Base-by-base conservation (phyloP, 176 grass and related monocot species). In the Aegilops longissima region DNA sequence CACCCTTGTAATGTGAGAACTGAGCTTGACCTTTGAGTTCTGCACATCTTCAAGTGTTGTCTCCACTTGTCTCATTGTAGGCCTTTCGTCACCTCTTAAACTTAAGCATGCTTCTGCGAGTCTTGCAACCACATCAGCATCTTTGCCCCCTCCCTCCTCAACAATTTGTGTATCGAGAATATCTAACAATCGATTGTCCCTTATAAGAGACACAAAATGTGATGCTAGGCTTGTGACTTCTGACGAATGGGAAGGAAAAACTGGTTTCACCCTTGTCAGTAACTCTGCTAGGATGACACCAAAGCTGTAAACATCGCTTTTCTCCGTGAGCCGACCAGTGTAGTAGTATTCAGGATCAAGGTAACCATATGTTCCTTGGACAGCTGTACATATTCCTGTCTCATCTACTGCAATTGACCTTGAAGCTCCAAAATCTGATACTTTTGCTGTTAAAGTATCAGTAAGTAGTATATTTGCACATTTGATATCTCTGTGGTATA, bases 401-500 rank as follows among this genome's bases (percentile, higher is more conserved):
- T 80, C 87, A 12, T 89, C 58, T 24, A 74, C 44, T 56, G 87
- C 71, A 21, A 84, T 80, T 80, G 87, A 89, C 3, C 76, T 89
- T 66, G 87, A 89, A 56, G 87, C 87, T 42, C 87, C 87, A 80
- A 89, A 89, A 74, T 89, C 87, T 18, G 76, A 85, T 7, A 85
- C 33, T 18, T 89, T 92, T 12, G 82, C 21, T 47, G 39, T 71
- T 59, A 89, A 73, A 52, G 13, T 31, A 79, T 89, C 90, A 29
- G 82, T 83, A 35, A 91, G 76, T 29, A 91, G 29, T 69, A 91
- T 81, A 33, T 91, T 91, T 68, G 75, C 63, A 30, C 24, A 91
- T 45, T 91, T 91, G 44, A 91, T 80, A 33, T 91, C 86, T 88
- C 89, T 88, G 9, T 91, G 86, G 29, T 88, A 88, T 0, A 91